Evolutionary conservation across 495 filamentous ascomycete genomes (phyloP).

Genomic region (Xylaria nigripes): DNA sequence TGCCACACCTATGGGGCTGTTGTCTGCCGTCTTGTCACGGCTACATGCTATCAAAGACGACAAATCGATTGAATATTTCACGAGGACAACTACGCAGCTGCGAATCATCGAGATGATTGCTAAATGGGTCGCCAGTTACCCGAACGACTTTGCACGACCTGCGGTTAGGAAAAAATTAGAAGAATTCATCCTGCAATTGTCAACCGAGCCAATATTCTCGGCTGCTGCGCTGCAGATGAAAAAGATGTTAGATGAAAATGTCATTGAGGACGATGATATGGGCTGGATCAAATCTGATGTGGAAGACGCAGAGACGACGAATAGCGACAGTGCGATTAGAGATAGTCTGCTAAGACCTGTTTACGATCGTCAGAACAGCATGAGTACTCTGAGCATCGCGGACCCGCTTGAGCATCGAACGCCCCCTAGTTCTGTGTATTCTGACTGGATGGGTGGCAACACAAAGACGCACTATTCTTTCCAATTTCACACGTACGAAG

Average conservation of each 20-base stretch:
- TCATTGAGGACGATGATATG: constrained; percentile 71
- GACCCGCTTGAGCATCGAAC: constrained; percentile 35
- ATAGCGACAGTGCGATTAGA: constrained; percentile 11
- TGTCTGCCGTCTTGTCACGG: constrained; percentile 63
- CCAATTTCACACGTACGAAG: constrained; percentile 55
- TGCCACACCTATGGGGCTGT: constrained; percentile 65
- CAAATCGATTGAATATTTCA: constrained; percentile 52
- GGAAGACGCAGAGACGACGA: constrained; percentile 13
- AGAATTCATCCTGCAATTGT: constrained; percentile 61
- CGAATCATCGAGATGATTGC: constrained; percentile 75
- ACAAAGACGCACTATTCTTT: constrained; percentile 34
- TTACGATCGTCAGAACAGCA: constrained; percentile 32
- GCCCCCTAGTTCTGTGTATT: constrained; percentile 36
- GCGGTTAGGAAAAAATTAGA: constrained; percentile 60
- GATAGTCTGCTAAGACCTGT: constrained; percentile 19
- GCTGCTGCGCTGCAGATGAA: constrained; percentile 77
- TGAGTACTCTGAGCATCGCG: constrained; percentile 39
- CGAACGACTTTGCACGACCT: constrained; percentile 84
- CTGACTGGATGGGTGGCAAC: constrained; percentile 11
- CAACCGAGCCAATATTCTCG: constrained; percentile 65
- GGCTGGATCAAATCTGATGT: constrained; percentile 66
- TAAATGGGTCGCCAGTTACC: constrained; percentile 84
- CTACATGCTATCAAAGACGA: constrained; percentile 61
- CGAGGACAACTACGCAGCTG: constrained; percentile 68
- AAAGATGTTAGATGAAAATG: constrained; percentile 51